Percentiles rank a stretch among this genome's conserved stretches.
phyloP scores from a whole-genome alignment of 2,329 filamentous ascomycete genomes.

The Cercospora sojina region DNA sequence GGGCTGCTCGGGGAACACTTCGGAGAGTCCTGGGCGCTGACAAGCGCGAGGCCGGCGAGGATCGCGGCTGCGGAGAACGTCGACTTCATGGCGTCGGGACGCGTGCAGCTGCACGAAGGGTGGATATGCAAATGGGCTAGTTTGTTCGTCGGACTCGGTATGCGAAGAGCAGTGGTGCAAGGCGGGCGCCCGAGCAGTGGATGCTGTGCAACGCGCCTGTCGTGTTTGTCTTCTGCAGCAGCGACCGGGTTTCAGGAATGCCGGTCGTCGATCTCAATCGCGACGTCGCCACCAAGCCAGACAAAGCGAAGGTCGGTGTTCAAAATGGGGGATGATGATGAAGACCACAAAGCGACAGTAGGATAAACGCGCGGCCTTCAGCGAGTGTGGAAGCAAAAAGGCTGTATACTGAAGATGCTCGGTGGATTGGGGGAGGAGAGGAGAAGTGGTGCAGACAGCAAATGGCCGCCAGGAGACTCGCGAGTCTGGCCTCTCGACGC shows the following conservation, averaged over 20 bases:
- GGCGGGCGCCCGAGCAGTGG: conserved; percentile 5
- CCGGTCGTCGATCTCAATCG: conserved; percentile 6
- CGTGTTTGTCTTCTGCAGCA: conserved; percentile 9
- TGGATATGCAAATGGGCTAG: conserved; percentile 5
- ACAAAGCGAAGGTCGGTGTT: conserved; percentile 13
- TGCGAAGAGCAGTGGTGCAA: background rate
- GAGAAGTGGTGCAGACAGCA: background rate
- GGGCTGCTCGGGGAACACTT: conserved; percentile 35
- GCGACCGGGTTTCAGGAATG: conserved; percentile 9
- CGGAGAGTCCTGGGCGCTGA: conserved; percentile 28
- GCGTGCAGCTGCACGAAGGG: conserved; percentile 7
- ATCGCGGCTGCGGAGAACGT: conserved; percentile 36
- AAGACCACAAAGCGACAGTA: conserved; percentile 14
- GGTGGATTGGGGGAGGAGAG: background rate
- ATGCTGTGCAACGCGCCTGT: conserved; percentile 14
- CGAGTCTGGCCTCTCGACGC: conserved; percentile 2
- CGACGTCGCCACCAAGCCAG: conserved; percentile 12
- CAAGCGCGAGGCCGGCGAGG: conserved; percentile 35
- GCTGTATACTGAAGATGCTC: conserved; percentile 1
- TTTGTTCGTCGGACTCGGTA: background rate
- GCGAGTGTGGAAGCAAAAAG: conserved; percentile 15
- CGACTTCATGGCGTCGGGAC: conserved; percentile 28
- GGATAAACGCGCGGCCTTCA: conserved; percentile 6
- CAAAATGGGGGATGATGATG: background rate
- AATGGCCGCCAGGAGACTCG: background rate